phyloP scores from a whole-genome alignment of 371 early-diverging fungal species.

The Mucor piriformis region DNA sequence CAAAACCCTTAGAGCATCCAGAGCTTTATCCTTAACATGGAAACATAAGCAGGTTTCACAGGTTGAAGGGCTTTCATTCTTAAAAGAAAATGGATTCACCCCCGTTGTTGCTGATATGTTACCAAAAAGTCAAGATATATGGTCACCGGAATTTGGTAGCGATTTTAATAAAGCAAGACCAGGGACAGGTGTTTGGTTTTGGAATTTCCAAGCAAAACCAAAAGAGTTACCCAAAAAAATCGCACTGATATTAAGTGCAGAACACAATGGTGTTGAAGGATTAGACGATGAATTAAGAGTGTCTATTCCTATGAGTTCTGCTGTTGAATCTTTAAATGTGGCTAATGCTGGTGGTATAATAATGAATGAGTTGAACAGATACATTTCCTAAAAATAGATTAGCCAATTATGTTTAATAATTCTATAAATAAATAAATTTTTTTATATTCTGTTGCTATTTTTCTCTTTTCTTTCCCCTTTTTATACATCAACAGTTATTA shows the following conservation, averaged over 20 bases:
- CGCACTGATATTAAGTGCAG: constrained; percentile 59
- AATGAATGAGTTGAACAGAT: constrained; percentile 59
- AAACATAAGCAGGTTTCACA: constrained; percentile 30
- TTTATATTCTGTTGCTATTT: neutral
- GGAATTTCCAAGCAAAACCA: constrained; percentile 25
- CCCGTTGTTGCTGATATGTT: constrained; percentile 61
- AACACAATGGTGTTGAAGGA: constrained; percentile 49
- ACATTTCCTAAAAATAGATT: constrained; percentile 18
- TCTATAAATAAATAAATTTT: constrained; percentile 1
- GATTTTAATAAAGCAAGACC: neutral
- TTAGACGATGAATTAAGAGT: constrained; percentile 51
- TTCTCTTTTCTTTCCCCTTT: neutral
- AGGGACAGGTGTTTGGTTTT: constrained; percentile 37
- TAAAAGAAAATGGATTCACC: constrained; percentile 43
- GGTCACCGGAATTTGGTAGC: constrained; percentile 32
- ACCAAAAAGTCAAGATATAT: constrained; percentile 28
- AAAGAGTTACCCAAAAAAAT: constrained; percentile 38
- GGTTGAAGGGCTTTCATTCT: constrained; percentile 24
- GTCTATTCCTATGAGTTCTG: constrained; percentile 54
- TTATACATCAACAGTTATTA: neutral
- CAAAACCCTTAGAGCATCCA: constrained; percentile 56
- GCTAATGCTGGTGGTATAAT: constrained; percentile 57
- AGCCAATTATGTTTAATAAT: neutral
- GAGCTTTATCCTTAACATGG: constrained; percentile 50
- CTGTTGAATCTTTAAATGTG: constrained; percentile 61